Base-by-base conservation (phyloP, 2,329 filamentous ascomycete genomes). In the Nemania serpens region DNA sequence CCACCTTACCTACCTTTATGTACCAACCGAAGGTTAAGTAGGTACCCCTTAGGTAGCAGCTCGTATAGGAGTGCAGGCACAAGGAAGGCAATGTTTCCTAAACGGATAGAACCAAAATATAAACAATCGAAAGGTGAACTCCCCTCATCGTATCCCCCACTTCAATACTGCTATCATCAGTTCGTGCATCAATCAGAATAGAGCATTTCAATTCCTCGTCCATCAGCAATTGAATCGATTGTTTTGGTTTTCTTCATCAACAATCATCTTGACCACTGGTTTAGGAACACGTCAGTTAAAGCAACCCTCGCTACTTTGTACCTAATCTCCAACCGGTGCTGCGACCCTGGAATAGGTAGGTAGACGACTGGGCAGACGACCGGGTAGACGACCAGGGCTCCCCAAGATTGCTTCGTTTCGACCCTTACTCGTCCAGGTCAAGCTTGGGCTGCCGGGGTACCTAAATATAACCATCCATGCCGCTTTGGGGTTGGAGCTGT, bases 211-310 rank as follows among this genome's bases (percentile, higher is more conserved):
- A 13, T 45, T 58, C 59, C 58, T 52, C 41, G 53, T 50, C 61
- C 59, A 59, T 61, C 59, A 56, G 59, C 62, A 64, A 46, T 62
- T 63, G 55, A 56, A 56, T 59, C 33, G 20, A 53, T 59, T 61
- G 57, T 33, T 29, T 29, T 29, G 3, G 25, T 29, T 29, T 29
- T 20, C 39, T 36, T 55, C 52, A 41, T 52, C 56, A 53, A 57
- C 59, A 56, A 54, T 57, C 52, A 49, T 56, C 37, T 43, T 57
- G 46, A 54, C 64, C 64, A 63, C 66, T 64, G 45, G 54, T 36
- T 47, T 45, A 18, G 42, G 2, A 17, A 49, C 50, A 41, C 17
- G 48, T 33, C 39, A 50, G n/a, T 43, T 51, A 51, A 42, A 42
- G 33, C 37, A 42, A 33, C 18, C 37, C 55, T 46, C 29, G 47